Percentiles rank a stretch among this genome's conserved stretches.
Evolutionary conservation across 148 eudicot genomes (phyloP).

Genomic region (Rhododendron henanense): DNA sequence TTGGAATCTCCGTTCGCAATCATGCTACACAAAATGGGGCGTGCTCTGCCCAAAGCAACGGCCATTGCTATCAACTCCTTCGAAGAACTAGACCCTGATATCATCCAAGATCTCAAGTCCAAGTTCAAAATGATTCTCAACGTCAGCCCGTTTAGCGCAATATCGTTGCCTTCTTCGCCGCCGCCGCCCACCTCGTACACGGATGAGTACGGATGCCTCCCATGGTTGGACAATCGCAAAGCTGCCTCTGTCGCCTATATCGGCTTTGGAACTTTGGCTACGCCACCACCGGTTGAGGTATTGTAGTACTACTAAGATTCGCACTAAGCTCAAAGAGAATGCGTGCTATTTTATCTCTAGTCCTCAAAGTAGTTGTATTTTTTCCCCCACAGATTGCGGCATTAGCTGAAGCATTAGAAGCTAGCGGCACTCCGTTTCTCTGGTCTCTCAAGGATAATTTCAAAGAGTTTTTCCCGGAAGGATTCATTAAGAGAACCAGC

Average conservation of each 20-base stretch:
- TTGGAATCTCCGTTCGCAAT: constrained; percentile 23
- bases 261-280: constrained; percentile 47
- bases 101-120: constrained; percentile 29
- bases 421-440: constrained; percentile 34
- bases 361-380: background rate
- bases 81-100: constrained; percentile 38
- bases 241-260: constrained; percentile 40
- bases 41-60: constrained; percentile 28
- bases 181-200: background rate
- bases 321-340: background rate
- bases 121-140: constrained; percentile 32
- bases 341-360: background rate
- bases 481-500: constrained; percentile 27
- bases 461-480: constrained; percentile 29
- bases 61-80: constrained; percentile 43
- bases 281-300: constrained; percentile 33
- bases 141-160: constrained; percentile 33
- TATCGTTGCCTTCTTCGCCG: constrained; percentile 12
- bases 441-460: constrained; percentile 46
- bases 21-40: constrained; percentile 41
- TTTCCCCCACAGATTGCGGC: constrained; percentile 15
- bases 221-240: constrained; percentile 41
- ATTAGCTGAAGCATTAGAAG: constrained; percentile 48
- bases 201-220: constrained; percentile 36
- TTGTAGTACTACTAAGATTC: background rate